A percentile compares a stretch with the other conserved stretches of the same genome.
These are phyloP conservation scores for Rhodocollybia butyracea DNA, from an alignment of 768 basidiomycete species.

Conservation along the genomic window DNA sequence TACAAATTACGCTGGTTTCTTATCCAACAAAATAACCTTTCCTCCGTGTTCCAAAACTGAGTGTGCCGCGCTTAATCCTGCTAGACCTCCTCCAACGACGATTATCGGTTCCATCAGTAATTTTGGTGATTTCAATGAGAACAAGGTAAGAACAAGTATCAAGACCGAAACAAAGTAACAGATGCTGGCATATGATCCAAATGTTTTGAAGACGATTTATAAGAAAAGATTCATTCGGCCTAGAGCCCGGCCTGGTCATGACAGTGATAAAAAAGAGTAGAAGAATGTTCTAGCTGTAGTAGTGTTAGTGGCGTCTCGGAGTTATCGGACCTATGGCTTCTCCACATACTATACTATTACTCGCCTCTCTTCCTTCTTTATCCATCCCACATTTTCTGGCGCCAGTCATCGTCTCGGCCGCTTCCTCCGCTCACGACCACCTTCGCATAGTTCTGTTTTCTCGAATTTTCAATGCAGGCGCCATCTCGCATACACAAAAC, in stretches of 20 bases:
- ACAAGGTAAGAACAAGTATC: background rate
- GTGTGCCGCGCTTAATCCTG: slow-evolving; percentile 73
- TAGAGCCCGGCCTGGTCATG: too few relatives aligned
- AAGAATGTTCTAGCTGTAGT: too few relatives aligned
- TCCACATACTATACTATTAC: slow-evolving; percentile 30
- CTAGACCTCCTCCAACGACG: slow-evolving; percentile 70
- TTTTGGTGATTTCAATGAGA: background rate
- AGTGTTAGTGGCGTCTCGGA: too few relatives aligned
- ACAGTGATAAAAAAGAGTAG: too few relatives aligned
- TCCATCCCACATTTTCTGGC: slow-evolving; percentile 54
- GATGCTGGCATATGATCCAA: slow-evolving; percentile 4
- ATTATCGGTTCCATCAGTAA: slow-evolving; percentile 9
- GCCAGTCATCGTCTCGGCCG: slow-evolving; percentile 49
- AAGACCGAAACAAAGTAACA: background rate
- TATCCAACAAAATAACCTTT: slow-evolving; percentile 67
- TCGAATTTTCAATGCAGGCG: slow-evolving; percentile 46
- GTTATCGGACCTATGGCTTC: background rate
- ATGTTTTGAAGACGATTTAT: background rate
- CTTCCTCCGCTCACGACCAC: slow-evolving; percentile 39
- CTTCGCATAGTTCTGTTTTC: slow-evolving; percentile 69
- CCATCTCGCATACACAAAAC: slow-evolving; percentile 38
- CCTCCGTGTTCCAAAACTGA: slow-evolving; percentile 73
- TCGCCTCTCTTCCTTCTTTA: slow-evolving; percentile 52
- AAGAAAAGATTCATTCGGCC: background rate
- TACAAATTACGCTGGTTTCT: slow-evolving; percentile 20